phyloP scores from a whole-genome alignment of 1,284 basidiomycete species.

The Gymnopus androsaceus region DNA sequence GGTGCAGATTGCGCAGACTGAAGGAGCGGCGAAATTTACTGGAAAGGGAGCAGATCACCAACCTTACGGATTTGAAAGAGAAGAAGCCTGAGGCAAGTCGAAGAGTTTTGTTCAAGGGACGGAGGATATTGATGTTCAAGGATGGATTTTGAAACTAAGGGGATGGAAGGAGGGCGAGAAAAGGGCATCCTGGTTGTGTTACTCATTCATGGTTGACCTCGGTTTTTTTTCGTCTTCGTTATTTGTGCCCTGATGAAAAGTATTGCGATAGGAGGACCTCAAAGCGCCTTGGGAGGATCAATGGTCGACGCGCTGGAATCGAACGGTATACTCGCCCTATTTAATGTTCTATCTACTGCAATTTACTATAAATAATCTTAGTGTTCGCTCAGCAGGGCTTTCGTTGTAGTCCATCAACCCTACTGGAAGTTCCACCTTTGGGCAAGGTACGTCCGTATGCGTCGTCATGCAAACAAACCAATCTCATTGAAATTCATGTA shows the following conservation, averaged over 20 bases:
- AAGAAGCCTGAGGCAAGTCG: constrained; percentile 61
- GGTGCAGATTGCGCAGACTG: constrained; percentile 36
- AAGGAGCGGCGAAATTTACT: constrained; percentile 28
- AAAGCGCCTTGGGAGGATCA: constrained; percentile 81
- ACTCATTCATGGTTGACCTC: constrained; percentile 64
- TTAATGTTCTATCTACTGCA: neutral
- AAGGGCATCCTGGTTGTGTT: constrained; percentile 76
- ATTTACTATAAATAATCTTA: constrained; percentile 24
- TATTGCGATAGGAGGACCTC: too few species aligned
- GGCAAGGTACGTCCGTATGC: constrained; percentile 59
- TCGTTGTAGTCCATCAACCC: constrained; percentile 85
- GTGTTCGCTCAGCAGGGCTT: constrained; percentile 80
- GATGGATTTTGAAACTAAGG: constrained; percentile 79
- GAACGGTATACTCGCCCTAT: constrained; percentile 49
- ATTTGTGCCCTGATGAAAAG: too few species aligned
- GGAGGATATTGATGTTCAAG: constrained; percentile 70
- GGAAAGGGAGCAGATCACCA: constrained; percentile 55
- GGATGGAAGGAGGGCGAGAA: constrained; percentile 67
- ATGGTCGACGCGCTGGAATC: constrained; percentile 90
- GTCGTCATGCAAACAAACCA: neutral
- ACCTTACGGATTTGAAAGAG: constrained; percentile 59
- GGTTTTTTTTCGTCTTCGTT: constrained; percentile 4
- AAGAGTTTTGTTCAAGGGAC: constrained; percentile 88
- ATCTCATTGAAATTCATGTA: constrained; percentile 29
- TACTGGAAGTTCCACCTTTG: constrained; percentile 86